Evolutionary conservation across 2,329 filamentous ascomycete genomes (phyloP).

Genomic region (Macrophomina phaseolina): DNA sequence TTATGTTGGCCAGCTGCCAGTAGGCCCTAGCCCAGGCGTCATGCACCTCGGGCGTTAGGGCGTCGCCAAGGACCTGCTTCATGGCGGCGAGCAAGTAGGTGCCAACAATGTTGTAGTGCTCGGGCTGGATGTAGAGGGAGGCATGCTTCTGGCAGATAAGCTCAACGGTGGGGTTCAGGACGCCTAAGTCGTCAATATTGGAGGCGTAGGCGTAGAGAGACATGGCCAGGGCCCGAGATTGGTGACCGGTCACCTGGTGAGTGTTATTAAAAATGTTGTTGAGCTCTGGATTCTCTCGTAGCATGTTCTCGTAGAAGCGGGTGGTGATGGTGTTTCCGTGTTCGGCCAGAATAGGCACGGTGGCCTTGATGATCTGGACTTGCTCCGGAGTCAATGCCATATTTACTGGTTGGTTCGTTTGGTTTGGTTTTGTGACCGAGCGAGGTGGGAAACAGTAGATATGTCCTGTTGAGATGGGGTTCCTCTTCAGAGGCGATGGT

Average conservation of each 20-base stretch:
- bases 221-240: slow-evolving; percentile 71
- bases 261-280: slow-evolving; percentile 74
- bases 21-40: slow-evolving; percentile 75
- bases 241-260: slow-evolving; percentile 70
- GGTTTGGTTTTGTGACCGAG: no score
- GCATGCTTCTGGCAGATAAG: slow-evolving; percentile 80
- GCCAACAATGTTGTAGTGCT: slow-evolving; percentile 74
- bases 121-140: slow-evolving; percentile 69
- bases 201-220: slow-evolving; percentile 74
- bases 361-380: slow-evolving; percentile 69
- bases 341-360: slow-evolving; percentile 70
- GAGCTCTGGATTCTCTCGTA: slow-evolving; percentile 68
- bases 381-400: slow-evolving; percentile 63
- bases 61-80: slow-evolving; percentile 67
- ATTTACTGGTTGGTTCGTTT: not conserved
- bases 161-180: slow-evolving; percentile 63
- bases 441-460: not conserved
- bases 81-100: slow-evolving; percentile 72
- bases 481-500: not conserved
- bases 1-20: slow-evolving; percentile 73
- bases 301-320: slow-evolving; percentile 75
- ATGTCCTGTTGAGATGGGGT: not conserved
- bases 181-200: slow-evolving; percentile 72
- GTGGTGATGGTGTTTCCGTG: slow-evolving; percentile 72
- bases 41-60: slow-evolving; percentile 68